phyloP scores from a whole-genome alignment of 805 yeast genomes.

The Ogataea polymorpha region DNA sequence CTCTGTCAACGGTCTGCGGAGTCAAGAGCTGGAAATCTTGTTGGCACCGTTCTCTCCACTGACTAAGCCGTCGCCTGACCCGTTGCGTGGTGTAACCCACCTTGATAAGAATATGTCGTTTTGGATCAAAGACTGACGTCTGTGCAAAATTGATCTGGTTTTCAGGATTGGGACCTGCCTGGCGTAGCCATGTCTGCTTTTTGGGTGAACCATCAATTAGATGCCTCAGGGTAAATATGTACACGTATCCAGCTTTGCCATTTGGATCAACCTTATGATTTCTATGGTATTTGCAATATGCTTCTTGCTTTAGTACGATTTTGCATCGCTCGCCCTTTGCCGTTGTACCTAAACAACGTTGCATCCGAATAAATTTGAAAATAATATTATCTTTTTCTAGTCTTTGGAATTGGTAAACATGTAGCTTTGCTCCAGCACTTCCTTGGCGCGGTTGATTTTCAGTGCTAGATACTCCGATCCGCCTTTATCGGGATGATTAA shows the following conservation, averaged over 20 bases:
- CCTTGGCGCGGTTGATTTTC: slow-evolving; percentile 85
- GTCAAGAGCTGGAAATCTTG: slow-evolving; percentile 41
- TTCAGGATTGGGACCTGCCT: slow-evolving; percentile 27
- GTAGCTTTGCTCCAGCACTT: slow-evolving; percentile 64
- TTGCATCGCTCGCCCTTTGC: slow-evolving; percentile 40
- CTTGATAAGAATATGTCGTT: slow-evolving; percentile 41
- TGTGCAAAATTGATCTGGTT: slow-evolving; percentile 19
- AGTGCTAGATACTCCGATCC: slow-evolving; percentile 80
- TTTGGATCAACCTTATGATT: slow-evolving; percentile 11
- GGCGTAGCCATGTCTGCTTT: slow-evolving; percentile 38
- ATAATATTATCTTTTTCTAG: slow-evolving; percentile 5
- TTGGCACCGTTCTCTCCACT: slow-evolving; percentile 52
- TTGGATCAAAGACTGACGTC: slow-evolving; percentile 37
- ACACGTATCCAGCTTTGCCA: slow-evolving; percentile 40
- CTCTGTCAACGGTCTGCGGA: slow-evolving; percentile 29
- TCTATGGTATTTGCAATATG: slow-evolving; percentile 38
- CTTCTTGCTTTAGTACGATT: slow-evolving; percentile 19
- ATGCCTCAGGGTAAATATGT: slow-evolving; percentile 46
- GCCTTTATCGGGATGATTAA: slow-evolving; percentile 87
- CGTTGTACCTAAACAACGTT: slow-evolving; percentile 43
- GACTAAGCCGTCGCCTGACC: slow-evolving; percentile 40
- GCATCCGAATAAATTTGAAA: slow-evolving; percentile 14
- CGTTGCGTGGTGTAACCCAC: slow-evolving; percentile 53
- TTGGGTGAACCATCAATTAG: slow-evolving; percentile 31
- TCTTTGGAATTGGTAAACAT: slow-evolving; percentile 30